Conservation (phyloP, 164 flowering plant species). For the Liriodendron chinense region DNA sequence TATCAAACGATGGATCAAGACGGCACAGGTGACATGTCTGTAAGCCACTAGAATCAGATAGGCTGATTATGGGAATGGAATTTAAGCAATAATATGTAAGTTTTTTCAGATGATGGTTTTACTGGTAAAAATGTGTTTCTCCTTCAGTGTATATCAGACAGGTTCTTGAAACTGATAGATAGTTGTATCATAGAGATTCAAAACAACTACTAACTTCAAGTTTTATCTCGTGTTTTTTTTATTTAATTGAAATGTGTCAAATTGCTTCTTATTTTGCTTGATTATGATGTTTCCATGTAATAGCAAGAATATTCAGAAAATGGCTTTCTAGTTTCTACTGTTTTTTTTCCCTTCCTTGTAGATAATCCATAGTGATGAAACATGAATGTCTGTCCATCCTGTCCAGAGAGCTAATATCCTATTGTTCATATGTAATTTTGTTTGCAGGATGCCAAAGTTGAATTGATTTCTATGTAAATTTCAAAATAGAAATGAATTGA, state of each 20-base stretch:
- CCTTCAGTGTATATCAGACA: constrained; percentile 5
- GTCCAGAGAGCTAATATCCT: no score
- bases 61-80: constrained; percentile 8
- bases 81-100: constrained; percentile 3
- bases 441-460: no score
- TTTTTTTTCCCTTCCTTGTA: no score
- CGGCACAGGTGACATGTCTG: background rate
- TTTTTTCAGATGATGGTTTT: background rate
- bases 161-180: constrained; percentile 6
- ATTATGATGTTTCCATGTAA: background rate
- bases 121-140: constrained; percentile 1
- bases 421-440: no score
- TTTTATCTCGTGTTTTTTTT: background rate
- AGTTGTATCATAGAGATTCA: constrained; percentile 6
- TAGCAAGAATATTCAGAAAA: no score
- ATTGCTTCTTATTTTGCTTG: background rate
- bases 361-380: no score
- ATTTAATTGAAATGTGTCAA: background rate
- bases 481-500: no score
- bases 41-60: background rate
- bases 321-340: no score
- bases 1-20: background rate
- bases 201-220: background rate
- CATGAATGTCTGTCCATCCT: no score
- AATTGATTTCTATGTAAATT: no score